Evolutionary conservation across 257 asterid species (phyloP).

Genomic region (Nicotiana tabacum): DNA sequence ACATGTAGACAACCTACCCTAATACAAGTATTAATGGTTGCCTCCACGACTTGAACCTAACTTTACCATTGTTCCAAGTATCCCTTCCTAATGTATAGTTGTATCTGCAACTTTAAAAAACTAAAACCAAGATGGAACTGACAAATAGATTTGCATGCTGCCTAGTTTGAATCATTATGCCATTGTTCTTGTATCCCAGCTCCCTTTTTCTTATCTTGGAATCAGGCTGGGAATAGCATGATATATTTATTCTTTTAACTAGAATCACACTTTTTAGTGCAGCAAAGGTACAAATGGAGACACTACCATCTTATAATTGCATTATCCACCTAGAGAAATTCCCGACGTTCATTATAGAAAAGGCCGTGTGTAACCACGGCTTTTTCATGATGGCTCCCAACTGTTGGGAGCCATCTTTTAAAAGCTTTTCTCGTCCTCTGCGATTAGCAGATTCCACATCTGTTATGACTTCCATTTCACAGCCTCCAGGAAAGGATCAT

Average conservation of each 20-base stretch:
- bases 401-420: constrained; percentile 26
- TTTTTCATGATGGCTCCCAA: constrained; percentile 66
- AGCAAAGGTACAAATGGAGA: not conserved
- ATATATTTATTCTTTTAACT: not conserved
- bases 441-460: constrained; percentile 9
- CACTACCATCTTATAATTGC: not conserved
- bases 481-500: constrained; percentile 6
- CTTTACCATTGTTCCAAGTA: no score
- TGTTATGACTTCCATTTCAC: constrained; percentile 27
- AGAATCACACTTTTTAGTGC: not conserved
- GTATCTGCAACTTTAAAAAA: no score
- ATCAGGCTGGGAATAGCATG: not conserved
- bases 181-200: no score
- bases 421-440: constrained; percentile 30
- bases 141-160: no score
- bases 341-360: constrained; percentile 22
- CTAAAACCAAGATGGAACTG: no score
- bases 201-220: not conserved
- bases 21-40: no score
- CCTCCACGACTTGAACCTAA: no score
- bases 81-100: no score
- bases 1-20: no score
- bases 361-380: constrained; percentile 51
- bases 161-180: no score
- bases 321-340: not conserved